Conservation (phyloP, 1,139 yeast genomes). For the Geotrichum siamense region DNA sequence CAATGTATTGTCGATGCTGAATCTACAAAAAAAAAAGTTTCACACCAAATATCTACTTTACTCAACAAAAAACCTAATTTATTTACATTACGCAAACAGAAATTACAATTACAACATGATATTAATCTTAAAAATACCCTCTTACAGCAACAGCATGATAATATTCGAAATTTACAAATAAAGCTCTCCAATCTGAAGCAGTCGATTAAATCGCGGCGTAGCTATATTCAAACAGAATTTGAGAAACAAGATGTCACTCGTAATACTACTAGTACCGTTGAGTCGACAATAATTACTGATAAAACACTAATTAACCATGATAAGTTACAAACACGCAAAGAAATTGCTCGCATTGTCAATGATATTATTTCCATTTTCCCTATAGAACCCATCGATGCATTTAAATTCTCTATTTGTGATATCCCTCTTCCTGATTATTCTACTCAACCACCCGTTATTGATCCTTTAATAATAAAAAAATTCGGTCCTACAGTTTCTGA, state of each 20-base stretch:
- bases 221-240: constrained; percentile 2
- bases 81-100: constrained; percentile 8
- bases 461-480: constrained; percentile 13
- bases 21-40: constrained; percentile 9
- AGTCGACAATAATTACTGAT: constrained; percentile 17
- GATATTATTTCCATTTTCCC: constrained; percentile 34
- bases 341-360: constrained; percentile 25
- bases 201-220: constrained; percentile 16
- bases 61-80: constrained; percentile 6
- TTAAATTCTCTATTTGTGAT: constrained; percentile 36
- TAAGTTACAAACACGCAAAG: constrained; percentile 12
- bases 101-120: constrained; percentile 14
- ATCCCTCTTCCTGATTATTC: constrained; percentile 25
- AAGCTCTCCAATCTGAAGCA: constrained; percentile 14
- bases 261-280: constrained; percentile 7
- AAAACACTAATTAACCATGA: constrained; percentile 13
- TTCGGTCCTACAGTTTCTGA: constrained; percentile 22
- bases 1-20: constrained; percentile 38
- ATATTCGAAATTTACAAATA: constrained; percentile 13
- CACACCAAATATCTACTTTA: constrained; percentile 11
- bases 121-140: constrained; percentile 10
- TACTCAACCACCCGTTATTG: constrained; percentile 15
- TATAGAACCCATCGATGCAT: constrained; percentile 30
- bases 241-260: constrained; percentile 12
- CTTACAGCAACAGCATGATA: constrained; percentile 10